Base-by-base conservation (phyloP, 345 rosid species). In the rapeseed (Brassica napus) region DNA sequence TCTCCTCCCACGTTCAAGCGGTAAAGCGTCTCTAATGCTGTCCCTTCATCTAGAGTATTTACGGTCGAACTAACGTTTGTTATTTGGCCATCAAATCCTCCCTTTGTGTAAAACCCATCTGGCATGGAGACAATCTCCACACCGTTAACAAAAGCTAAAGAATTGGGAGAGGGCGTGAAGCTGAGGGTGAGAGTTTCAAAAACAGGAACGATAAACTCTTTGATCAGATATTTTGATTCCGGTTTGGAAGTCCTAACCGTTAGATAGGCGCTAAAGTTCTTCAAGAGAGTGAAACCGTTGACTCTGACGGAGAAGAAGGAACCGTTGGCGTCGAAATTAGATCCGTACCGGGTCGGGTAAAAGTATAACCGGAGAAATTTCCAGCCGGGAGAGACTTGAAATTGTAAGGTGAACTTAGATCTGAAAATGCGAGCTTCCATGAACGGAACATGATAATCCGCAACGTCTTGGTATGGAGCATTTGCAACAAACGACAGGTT, bases 81-180 rank as follows among this genome's bases (percentile, higher is more conserved):
- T 5, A 69, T 9, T 0, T 0, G 0, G 9, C 6, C 11, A 58
- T 44, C 64, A 32, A 3, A 67, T 42, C 78, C 64, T 15, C 85
- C 86, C 6, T 79, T 9, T 4, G 76, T 6, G 66, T 79, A 71
- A 1, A 81, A 58, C n/a, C 47, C 34, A 15, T 61, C 26, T 6
- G 87, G 87, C 70, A 77, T 73, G 74, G 87, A 77, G 34, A 82
- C 75, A 14, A 84, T 79, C 63, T 84, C 82, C n/a, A 84, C 28
- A 0, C 87, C 87, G 24, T 82, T 84, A 21, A 84, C 63, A 8
- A 84, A 84, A 31, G 82, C 87, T 31, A 49, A 74, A 2, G 88
- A 54, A 4, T 28, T 54, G 0, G 49, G 11, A 9, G 35, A 78
- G 0, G 89, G 88, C 5, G 2, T 64, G 77, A 89, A 86, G 0